Percentiles rank a stretch among this genome's conserved stretches.
Evolutionary conservation across 768 basidiomycete species (phyloP).

Genomic region (Panellus pusillus): DNA sequence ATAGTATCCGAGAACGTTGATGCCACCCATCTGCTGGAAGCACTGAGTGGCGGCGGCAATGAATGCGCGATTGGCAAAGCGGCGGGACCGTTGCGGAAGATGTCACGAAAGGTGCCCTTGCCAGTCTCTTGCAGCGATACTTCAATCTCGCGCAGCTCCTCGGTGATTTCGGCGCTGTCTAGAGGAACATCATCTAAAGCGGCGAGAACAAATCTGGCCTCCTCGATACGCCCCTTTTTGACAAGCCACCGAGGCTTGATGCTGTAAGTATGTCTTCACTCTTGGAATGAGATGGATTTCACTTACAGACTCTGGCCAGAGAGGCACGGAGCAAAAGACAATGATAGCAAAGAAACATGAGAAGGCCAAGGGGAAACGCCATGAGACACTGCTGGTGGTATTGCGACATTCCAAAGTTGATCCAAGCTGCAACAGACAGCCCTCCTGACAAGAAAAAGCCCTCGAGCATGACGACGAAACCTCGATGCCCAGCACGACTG

Average conservation of each 20-base stretch:
- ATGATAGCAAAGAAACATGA: constrained; percentile 16
- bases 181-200: constrained; percentile 15
- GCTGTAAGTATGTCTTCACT: neutral
- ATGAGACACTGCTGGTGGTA: constrained; percentile 16
- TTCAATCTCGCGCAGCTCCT: constrained; percentile 17
- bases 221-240: constrained; percentile 22
- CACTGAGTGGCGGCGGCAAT: constrained; percentile 18
- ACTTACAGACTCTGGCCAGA: constrained; percentile 22
- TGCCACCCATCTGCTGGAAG: constrained; percentile 22
- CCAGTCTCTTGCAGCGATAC: constrained; percentile 19
- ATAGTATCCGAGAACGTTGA: constrained; percentile 21
- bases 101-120: constrained; percentile 20
- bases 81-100: constrained; percentile 20
- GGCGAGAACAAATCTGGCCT: constrained; percentile 22
- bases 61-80: constrained; percentile 21
- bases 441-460: constrained; percentile 20
- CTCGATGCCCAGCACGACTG: constrained; percentile 21
- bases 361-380: constrained; percentile 21
- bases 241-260: constrained; percentile 24
- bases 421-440: constrained; percentile 13
- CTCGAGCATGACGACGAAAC: constrained; percentile 23
- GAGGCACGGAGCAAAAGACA: constrained; percentile 15
- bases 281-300: neutral
- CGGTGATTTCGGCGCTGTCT: constrained; percentile 11
- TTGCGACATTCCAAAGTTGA: constrained; percentile 19